Evolutionary conservation across 2,329 filamentous ascomycete genomes (phyloP).

Genomic region (Pyrenochaeta sp.): DNA sequence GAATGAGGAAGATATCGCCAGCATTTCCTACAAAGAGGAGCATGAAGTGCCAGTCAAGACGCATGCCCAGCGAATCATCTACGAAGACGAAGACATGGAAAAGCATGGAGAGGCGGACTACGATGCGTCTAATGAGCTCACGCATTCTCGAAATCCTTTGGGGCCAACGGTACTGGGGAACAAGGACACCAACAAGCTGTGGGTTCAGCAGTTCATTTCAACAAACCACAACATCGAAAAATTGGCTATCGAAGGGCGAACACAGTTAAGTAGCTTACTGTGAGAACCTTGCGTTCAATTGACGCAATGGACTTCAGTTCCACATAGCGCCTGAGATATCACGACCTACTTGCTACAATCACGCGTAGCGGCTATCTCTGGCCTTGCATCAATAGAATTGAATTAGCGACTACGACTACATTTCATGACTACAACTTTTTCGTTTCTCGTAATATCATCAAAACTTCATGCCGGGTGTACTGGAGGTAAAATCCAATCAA

Average conservation of each 20-base stretch:
- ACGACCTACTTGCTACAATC: no score
- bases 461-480: background rate
- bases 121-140: background rate
- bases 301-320: no score
- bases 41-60: background rate
- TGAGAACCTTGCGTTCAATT: no score
- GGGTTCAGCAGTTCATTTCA: background rate
- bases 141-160: background rate
- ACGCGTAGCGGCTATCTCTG: background rate
- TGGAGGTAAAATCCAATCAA: slow-evolving; percentile 7
- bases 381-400: background rate
- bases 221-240: background rate
- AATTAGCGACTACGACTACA: background rate
- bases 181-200: background rate
- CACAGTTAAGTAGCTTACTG: background rate
- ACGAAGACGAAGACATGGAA: background rate
- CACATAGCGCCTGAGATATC: no score
- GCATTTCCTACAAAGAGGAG: no score
- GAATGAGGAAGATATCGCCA: background rate
- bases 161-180: background rate
- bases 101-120: background rate
- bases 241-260: background rate
- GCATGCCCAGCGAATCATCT: background rate
- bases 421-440: background rate
- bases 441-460: background rate